A percentile compares a stretch with the other conserved stretches of the same genome.
Conservation (phyloP, 2,329 filamentous ascomycete genomes). For the Chrysoporthe cubensis region DNA sequence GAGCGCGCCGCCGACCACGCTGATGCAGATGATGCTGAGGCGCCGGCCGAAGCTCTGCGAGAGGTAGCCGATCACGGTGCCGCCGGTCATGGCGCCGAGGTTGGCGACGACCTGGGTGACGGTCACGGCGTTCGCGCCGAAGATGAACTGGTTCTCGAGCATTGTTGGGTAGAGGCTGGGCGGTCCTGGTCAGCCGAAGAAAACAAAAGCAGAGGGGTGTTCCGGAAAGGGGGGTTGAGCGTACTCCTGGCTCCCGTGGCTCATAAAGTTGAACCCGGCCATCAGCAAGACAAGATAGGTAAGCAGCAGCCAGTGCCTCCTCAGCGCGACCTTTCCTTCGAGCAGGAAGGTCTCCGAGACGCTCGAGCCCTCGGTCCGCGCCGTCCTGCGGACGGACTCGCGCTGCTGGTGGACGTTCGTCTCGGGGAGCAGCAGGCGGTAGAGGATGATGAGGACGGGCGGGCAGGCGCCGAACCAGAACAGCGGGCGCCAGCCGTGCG, state of each 20-base stretch:
- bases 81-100: constrained; percentile 71
- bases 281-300: constrained; percentile 84
- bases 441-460: constrained; percentile 78
- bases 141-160: constrained; percentile 59
- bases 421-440: constrained; percentile 78
- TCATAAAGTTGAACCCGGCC: constrained; percentile 93
- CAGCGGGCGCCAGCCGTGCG: constrained; percentile 80
- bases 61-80: constrained; percentile 67
- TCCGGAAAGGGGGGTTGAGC: not conserved
- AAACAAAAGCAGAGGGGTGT: not conserved
- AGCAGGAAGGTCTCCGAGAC: constrained; percentile 70
- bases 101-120: constrained; percentile 75
- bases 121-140: constrained; percentile 61
- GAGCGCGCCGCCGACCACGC: constrained; percentile 70
- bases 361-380: constrained; percentile 40
- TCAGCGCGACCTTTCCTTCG: constrained; percentile 79
- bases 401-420: constrained; percentile 74
- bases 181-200: not conserved
- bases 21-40: constrained; percentile 69
- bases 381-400: constrained; percentile 57
- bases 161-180: constrained; percentile 59
- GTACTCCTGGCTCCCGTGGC: constrained; percentile 68
- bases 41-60: constrained; percentile 72
- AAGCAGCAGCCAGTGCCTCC: constrained; percentile 78
- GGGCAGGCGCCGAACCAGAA: constrained; percentile 89